phyloP scores from a whole-genome alignment of 345 rosid genomes.

The Eucalyptus marginata region DNA sequence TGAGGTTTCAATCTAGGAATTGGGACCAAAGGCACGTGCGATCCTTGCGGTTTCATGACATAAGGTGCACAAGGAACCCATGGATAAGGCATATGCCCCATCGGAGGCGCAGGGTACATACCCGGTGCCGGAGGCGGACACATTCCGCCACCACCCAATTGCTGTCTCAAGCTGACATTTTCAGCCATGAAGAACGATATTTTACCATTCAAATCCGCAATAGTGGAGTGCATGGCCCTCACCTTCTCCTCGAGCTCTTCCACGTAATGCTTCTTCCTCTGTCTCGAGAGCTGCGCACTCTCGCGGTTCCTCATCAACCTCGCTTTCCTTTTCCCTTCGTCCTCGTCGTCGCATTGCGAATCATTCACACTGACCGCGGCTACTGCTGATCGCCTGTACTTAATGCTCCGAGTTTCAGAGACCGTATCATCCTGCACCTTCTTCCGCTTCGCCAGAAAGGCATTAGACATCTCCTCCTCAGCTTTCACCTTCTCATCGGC shows the following conservation, averaged over 20 bases:
- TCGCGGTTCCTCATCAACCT: conserved; percentile 87
- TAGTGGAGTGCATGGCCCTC: conserved; percentile 67
- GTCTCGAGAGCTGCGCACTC: conserved; percentile 98
- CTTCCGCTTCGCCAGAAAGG: conserved; percentile 40
- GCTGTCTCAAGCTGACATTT: conserved; percentile 71
- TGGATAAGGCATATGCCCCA: conserved; percentile 59
- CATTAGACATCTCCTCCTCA: conserved; percentile 27
- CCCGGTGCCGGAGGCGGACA: conserved; percentile 45
- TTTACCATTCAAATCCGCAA: conserved; percentile 64
- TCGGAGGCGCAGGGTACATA: conserved; percentile 54
- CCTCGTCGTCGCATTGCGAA: conserved; percentile 43
- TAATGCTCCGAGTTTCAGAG: conserved; percentile 27
- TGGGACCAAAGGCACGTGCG: conserved; percentile 89
- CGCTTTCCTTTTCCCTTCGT: conserved; percentile 60
- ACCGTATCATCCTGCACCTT: conserved; percentile 30
- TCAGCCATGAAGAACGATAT: conserved; percentile 80
- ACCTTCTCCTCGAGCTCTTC: conserved; percentile 98
- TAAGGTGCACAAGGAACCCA: conserved; percentile 91
- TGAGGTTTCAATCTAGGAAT: conserved; percentile 87
- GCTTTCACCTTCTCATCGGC: conserved; percentile 37
- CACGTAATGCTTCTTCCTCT: conserved; percentile 95
- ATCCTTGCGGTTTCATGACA: conserved; percentile 71
- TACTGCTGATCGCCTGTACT: conserved; percentile 37
- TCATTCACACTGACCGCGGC: conserved; percentile 4
- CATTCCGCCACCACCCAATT: conserved; percentile 34